A percentile compares a stretch with the other conserved stretches of the same genome.
phyloP scores from a whole-genome alignment of 2,329 filamentous ascomycete genomes.

The Alternaria ethzedia region DNA sequence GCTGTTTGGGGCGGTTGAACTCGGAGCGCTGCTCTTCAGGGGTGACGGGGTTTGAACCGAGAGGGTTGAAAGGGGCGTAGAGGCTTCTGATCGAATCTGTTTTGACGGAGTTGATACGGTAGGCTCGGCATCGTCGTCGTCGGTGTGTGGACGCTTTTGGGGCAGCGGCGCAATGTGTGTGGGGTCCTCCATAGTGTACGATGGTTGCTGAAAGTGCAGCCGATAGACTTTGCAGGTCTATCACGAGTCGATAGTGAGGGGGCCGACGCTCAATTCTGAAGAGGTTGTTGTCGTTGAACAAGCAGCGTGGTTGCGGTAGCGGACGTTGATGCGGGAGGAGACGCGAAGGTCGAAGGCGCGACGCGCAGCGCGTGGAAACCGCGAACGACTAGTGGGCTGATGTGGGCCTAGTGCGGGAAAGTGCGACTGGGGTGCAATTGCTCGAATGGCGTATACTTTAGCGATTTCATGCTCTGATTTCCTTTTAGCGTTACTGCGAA shows the following conservation, averaged over 20 bases:
- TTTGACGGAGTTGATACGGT: slow-evolving; percentile 38
- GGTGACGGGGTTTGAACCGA: slow-evolving; percentile 45
- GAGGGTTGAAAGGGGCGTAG: slow-evolving; percentile 40
- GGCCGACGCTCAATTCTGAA: neutral
- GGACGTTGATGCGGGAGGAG: slow-evolving; percentile 17
- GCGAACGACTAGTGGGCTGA: slow-evolving; percentile 16
- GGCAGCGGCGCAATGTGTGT: slow-evolving; percentile 20
- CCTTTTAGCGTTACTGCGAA: slow-evolving; percentile 7
- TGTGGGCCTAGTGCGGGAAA: neutral
- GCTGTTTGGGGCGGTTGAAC: slow-evolving; percentile 20
- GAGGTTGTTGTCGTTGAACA: slow-evolving; percentile 9
- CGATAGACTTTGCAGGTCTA: neutral
- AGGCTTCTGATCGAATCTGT: slow-evolving; percentile 32
- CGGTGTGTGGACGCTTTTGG: slow-evolving; percentile 42
- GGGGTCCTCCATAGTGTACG: slow-evolving; percentile 38
- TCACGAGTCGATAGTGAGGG: neutral
- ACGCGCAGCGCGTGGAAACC: slow-evolving; percentile 31
- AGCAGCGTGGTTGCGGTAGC: slow-evolving; percentile 12
- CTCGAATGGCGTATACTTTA: slow-evolving; percentile 7
- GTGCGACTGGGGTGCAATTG: neutral
- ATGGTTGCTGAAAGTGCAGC: neutral
- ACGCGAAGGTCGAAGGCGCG: slow-evolving; percentile 34
- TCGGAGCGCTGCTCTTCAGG: slow-evolving; percentile 17
- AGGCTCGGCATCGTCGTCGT: slow-evolving; percentile 37
- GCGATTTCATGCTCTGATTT: slow-evolving; percentile 9